Percentiles rank a stretch among this genome's conserved stretches.
Evolutionary conservation across 768 basidiomycete species (phyloP).

Genomic region (Leccinum subgranulosum): DNA sequence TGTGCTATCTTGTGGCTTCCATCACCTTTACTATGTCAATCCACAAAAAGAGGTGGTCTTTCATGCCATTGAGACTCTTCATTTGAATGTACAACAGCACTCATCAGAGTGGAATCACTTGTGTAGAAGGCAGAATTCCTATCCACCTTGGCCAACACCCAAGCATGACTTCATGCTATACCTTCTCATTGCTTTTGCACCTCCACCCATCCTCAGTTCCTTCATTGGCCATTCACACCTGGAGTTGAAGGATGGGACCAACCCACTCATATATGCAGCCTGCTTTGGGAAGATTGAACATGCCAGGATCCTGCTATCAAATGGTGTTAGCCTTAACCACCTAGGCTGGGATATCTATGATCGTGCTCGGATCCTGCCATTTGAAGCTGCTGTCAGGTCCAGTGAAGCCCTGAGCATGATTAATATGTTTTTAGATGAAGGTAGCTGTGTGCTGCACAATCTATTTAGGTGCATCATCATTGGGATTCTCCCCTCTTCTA

Average conservation of each 20-base stretch:
- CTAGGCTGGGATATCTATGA: not conserved
- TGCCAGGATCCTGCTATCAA: not conserved
- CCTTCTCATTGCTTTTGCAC: not conserved
- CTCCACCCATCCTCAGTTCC: not conserved
- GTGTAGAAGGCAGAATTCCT: not conserved
- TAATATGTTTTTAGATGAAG: not conserved
- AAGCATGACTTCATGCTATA: not conserved
- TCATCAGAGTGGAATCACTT: not conserved
- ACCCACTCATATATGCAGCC: not conserved
- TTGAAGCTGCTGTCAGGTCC: not conserved
- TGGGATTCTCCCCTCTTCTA: no score
- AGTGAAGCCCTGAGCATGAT: not conserved
- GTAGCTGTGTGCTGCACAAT: not conserved
- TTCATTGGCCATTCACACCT: not conserved
- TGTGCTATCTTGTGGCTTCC: not conserved
- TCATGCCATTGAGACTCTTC: not conserved
- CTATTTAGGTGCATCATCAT: not conserved
- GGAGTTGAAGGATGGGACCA: not conserved
- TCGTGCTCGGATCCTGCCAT: not conserved
- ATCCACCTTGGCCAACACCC: not conserved
- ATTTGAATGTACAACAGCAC: not conserved
- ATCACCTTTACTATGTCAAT: not conserved
- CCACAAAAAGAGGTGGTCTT: not conserved
- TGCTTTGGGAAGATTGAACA: not conserved
- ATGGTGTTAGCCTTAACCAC: not conserved